Percentiles rank a stretch among this genome's conserved stretches.
phyloP scores from a whole-genome alignment of 371 early-diverging fungal species.

The Mucor irregularis region DNA sequence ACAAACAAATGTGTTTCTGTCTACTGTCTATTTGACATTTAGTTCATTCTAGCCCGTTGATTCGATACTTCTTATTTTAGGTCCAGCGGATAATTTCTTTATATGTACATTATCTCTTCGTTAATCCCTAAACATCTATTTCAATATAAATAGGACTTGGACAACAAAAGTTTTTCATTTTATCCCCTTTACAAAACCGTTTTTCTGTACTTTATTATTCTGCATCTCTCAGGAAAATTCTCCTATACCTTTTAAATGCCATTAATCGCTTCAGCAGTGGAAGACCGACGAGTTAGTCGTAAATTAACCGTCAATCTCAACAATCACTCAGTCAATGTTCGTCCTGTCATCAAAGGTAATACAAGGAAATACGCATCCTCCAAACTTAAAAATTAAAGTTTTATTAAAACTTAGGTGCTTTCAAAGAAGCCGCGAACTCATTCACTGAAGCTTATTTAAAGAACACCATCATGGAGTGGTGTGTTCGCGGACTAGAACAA shows the following conservation, averaged over 20 bases:
- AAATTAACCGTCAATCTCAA: constrained; percentile 40
- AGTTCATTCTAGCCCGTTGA: no score
- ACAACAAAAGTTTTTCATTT: not conserved
- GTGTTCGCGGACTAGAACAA: constrained; percentile 21
- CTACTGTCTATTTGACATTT: no score
- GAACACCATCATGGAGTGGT: constrained; percentile 36
- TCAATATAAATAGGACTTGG: not conserved
- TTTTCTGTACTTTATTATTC: not conserved
- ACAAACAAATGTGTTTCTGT: no score
- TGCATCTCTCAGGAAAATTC: no score
- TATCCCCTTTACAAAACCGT: not conserved
- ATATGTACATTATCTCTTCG: no score
- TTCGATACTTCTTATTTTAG: no score
- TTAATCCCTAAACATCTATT: no score
- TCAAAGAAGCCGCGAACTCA: constrained; percentile 47
- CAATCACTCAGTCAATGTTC: constrained; percentile 31
- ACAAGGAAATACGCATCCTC: not conserved
- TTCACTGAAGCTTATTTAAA: constrained; percentile 37
- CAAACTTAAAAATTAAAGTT: not conserved
- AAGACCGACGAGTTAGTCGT: constrained; percentile 30
- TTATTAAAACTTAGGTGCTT: constrained; percentile 31
- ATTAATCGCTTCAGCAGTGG: not conserved
- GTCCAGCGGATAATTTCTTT: no score
- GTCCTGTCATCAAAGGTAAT: constrained; percentile 47
- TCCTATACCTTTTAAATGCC: not conserved